Evolutionary conservation across 768 basidiomycete species (phyloP), one percentile per base, ranked within the genome.

Genomic region (Suillus subaureus): DNA sequence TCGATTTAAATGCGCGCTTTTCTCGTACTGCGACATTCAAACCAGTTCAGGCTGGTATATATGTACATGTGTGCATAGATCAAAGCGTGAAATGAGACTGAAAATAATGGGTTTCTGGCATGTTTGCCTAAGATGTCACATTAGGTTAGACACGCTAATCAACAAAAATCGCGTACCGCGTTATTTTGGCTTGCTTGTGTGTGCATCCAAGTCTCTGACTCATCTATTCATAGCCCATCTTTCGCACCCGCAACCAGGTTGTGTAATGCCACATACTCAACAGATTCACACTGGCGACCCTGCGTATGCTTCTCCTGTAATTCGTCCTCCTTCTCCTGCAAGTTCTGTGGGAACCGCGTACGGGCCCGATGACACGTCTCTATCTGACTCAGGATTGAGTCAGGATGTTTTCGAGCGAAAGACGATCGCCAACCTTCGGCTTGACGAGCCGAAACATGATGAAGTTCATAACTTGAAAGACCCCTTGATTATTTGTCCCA

Each of bases 291-390:
- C 70, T 1, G 73, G 74, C 40, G 77, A 78, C 56, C 79, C 79
- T 39, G 78, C 77, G 2, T 84, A 84, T 65, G 82, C 78, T 39
- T 76, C 83, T 1, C 82, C 83, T 3, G 74, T 84, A 64, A 78
- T 83, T 26, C 80, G 83, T 42, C 77, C 80, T 9, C 78, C 81
- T 6, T 84, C 83, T 3, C 84, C 83, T 37, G 80, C 80, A 9
- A 82, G 80, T 61, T 82, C 83, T 16, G 76, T 84, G 58, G 82
- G 80, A 43, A 83, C 83, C 49, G 75, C 79, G n/a, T 83, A 83
- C 39, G 81, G 79, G 8, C 74, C 74, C 18, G 84, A 84, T 69
- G 80, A 83, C 67, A 83, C 84, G n/a, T 70, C 69, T 43, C 72
- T 72, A n/a, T 78, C 77, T 4, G 83, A 84, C 64, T 66, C 66